Evolutionary conservation across 2,329 filamentous ascomycete genomes (phyloP).

Genomic region (Pleoardoris graminearum): DNA sequence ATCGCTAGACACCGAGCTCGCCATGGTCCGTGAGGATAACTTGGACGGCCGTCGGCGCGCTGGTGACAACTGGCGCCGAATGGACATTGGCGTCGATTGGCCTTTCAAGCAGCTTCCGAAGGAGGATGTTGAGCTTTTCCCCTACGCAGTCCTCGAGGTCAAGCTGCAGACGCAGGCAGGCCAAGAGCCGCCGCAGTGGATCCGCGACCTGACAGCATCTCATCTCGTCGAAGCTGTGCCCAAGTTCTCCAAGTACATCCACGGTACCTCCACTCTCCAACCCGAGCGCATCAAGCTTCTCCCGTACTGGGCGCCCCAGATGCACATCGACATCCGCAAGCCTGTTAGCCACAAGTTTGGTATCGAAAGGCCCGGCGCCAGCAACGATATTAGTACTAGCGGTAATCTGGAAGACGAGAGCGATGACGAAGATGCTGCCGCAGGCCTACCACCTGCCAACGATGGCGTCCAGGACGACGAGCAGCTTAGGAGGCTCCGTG

Average conservation of each 20-base stretch:
- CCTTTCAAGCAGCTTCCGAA: conserved; percentile 87
- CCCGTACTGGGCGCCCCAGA: conserved; percentile 97
- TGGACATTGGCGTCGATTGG: conserved; percentile 95
- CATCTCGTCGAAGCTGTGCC: conserved; percentile 98
- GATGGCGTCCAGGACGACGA: conserved; percentile 48
- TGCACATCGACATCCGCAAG: conserved; percentile 97
- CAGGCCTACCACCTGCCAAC: conserved; percentile 29
- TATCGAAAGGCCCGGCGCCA: conserved; percentile 77
- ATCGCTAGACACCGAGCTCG: conserved; percentile 92
- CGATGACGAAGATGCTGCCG: conserved; percentile 58
- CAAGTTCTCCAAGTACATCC: conserved; percentile 99
- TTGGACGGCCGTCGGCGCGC: conserved; percentile 75
- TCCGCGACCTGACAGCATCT: conserved; percentile 86
- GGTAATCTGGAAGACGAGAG: conserved; percentile 78
- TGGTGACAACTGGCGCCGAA: conserved; percentile 92
- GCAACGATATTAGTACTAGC: conserved; percentile 74
- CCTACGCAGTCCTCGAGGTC: conserved; percentile 94
- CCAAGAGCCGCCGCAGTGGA: conserved; percentile 95
- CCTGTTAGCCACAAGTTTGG: conserved; percentile 86
- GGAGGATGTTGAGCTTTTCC: conserved; percentile 86
- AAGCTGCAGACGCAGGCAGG: conserved; percentile 96
- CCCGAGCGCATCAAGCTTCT: conserved; percentile 84
- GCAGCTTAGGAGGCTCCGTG: conserved; percentile 53
- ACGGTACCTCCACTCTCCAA: conserved; percentile 86
- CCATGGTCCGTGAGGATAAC: conserved; percentile 95